These are phyloP conservation scores for Erodium maritimum DNA, from an alignment of 345 rosid genomes.

Conservation along the genomic window DNA sequence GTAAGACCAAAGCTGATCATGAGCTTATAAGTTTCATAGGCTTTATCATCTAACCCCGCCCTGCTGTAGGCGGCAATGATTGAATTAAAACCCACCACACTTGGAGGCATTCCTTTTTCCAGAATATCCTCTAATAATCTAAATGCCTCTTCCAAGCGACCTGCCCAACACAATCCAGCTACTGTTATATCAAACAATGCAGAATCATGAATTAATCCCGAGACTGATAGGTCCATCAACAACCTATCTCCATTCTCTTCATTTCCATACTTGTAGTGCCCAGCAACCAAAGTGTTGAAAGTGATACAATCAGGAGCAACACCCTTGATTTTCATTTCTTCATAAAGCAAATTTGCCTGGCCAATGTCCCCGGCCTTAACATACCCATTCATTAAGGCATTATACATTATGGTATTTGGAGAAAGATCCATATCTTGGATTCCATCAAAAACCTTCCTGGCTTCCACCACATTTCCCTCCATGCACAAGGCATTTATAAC, in stretches of 20 bases:
- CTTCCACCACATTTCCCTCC: slow-evolving; percentile 42
- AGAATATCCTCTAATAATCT: slow-evolving; percentile 33
- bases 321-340: slow-evolving; percentile 44
- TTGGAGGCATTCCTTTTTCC: slow-evolving; percentile 45
- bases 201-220: slow-evolving; percentile 23
- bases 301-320: slow-evolving; percentile 53
- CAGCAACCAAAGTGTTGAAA: slow-evolving; percentile 51
- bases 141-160: slow-evolving; percentile 40
- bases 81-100: slow-evolving; percentile 52
- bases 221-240: slow-evolving; percentile 28
- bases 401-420: slow-evolving; percentile 36
- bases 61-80: slow-evolving; percentile 55
- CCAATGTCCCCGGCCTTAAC: slow-evolving; percentile 48
- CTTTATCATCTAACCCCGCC: slow-evolving; percentile 37
- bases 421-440: slow-evolving; percentile 35
- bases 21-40: slow-evolving; percentile 31
- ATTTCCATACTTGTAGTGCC: slow-evolving; percentile 48
- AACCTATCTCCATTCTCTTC: slow-evolving; percentile 39
- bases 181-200: slow-evolving; percentile 37
- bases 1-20: slow-evolving; percentile 35
- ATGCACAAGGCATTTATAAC: slow-evolving; percentile 45
- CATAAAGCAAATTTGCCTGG: slow-evolving; percentile 41
- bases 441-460: slow-evolving; percentile 35
- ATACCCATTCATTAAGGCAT: slow-evolving; percentile 54
- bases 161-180: slow-evolving; percentile 63